Conservation (phyloP, 129 eudicot genomes). For the Ambrosia artemisiifolia region DNA sequence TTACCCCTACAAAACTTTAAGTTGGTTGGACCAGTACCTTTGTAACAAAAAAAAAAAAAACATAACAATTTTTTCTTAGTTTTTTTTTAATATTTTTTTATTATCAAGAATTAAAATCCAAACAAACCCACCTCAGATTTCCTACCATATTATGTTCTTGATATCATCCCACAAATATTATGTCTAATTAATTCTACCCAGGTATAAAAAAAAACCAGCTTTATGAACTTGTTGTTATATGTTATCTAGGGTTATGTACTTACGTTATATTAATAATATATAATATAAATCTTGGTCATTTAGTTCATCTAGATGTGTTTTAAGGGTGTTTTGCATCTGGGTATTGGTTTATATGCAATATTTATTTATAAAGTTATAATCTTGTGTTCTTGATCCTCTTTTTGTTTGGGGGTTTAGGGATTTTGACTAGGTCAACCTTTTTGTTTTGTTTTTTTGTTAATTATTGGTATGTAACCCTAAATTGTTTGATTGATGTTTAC, state of each 20-base stretch:
- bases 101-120: slow-evolving; percentile 11
- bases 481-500: slow-evolving; percentile 21
- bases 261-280: not conserved
- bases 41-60: slow-evolving; percentile 7
- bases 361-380: slow-evolving; percentile 20
- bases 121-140: slow-evolving; percentile 20
- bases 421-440: slow-evolving; percentile 35
- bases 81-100: not conserved
- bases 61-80: not conserved
- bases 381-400: slow-evolving; percentile 25
- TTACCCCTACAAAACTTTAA: slow-evolving; percentile 24
- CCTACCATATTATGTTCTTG: slow-evolving; percentile 14
- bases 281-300: not conserved
- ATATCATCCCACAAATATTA: slow-evolving; percentile 15
- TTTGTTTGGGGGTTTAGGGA: slow-evolving; percentile 27
- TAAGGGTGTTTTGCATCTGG: not conserved
- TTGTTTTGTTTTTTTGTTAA: slow-evolving; percentile 9
- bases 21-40: slow-evolving; percentile 30
- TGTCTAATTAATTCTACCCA: slow-evolving; percentile 20
- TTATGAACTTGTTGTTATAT: not conserved
- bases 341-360: slow-evolving; percentile 14
- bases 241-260: slow-evolving; percentile 26
- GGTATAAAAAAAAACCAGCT: slow-evolving; percentile 12
- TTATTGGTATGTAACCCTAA: slow-evolving; percentile 17
- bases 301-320: not conserved